A percentile compares a stretch with the other conserved stretches of the same genome.
These are phyloP conservation scores for Blastobotrys parvus DNA, from an alignment of 805 yeast species.

Conservation along the genomic window DNA sequence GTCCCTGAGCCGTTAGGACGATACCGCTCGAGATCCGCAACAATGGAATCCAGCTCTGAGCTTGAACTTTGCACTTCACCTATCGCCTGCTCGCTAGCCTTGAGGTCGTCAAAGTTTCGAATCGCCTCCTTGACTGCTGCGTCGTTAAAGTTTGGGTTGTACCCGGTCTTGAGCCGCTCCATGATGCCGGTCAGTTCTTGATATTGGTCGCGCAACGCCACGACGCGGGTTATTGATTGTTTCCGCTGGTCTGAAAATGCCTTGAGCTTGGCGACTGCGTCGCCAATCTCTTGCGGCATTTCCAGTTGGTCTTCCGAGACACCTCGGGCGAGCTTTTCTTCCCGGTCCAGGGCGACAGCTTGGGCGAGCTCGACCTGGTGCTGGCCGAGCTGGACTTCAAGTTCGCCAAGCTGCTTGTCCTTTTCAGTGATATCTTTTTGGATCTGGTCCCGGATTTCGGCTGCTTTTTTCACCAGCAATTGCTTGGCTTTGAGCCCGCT, in stretches of 20 bases:
- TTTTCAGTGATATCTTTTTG: slow-evolving; percentile 13
- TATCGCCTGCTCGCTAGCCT: slow-evolving; percentile 19
- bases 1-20: background rate
- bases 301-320: slow-evolving; percentile 3
- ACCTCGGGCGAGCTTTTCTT: slow-evolving; percentile 2
- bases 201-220: slow-evolving; percentile 1
- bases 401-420: slow-evolving; percentile 20
- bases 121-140: slow-evolving; percentile 74
- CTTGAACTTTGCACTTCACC: background rate
- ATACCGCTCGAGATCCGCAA: slow-evolving; percentile 5
- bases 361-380: slow-evolving; percentile 27
- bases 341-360: slow-evolving; percentile 18
- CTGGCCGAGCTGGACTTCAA: slow-evolving; percentile 13
- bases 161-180: slow-evolving; percentile 42
- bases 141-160: slow-evolving; percentile 80
- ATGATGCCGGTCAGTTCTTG: slow-evolving; percentile 31
- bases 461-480: slow-evolving; percentile 27
- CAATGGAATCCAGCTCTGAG: background rate
- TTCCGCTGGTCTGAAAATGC: slow-evolving; percentile 2
- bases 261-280: slow-evolving; percentile 6
- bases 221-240: background rate
- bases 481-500: slow-evolving; percentile 33
- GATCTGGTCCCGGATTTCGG: slow-evolving; percentile 15
- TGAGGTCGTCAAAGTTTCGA: slow-evolving; percentile 29
- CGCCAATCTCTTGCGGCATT: slow-evolving; percentile 11